Evolutionary conservation across 176 grass and related monocot species (phyloP), one percentile per base, ranked within the genome.

Genomic region (Carex kokanica): DNA sequence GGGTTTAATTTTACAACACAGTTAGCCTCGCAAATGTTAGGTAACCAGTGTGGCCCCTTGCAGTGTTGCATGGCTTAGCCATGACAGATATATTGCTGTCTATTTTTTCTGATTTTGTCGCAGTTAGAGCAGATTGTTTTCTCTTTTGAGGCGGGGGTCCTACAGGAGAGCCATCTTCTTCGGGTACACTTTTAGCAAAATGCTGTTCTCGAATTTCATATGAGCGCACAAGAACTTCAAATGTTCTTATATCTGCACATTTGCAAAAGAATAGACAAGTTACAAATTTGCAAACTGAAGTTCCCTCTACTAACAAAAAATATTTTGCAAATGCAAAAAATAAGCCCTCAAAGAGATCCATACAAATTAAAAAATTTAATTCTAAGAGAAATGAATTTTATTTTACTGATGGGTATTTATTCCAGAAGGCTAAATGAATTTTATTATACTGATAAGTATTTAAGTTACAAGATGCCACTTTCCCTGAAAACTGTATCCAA

Each of bases 1-100:
- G 36, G 80, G 52, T 69, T 87, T 84, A 81, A 43, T 17, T 29
- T 27, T 60, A 53, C 16, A 59, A 58, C 70, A 95, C 86, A 25
- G 80, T 25, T 51, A 85, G 89, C 72, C 96, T 95, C 20, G 89
- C 92, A 62, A 98, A 95, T 53, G 96, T 93, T 61, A 98, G 83
- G 81, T 93, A 98, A 27, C 96, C 93, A 43, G 92, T 98, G 86
- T 98, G 96, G 32, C 93, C 96, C 78, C 69, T 95, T 24, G 91
- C 75, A 32, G 52, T 88, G 67, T 86, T 85, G 69, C 84, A 89
- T 13, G 93, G 96, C 74, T 91, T 95, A 85, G 80, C 93, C 86
- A 89, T 87, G 74, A 98, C 51, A 52, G 58, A 84, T 21, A 88
- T 27, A 73, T 6, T 88, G 29, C 55, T 78, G 18, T 87, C 82